Percentiles rank a stretch among this genome's conserved stretches.
Conservation (phyloP, 2,329 filamentous ascomycete species). For the Penicillium freii region DNA sequence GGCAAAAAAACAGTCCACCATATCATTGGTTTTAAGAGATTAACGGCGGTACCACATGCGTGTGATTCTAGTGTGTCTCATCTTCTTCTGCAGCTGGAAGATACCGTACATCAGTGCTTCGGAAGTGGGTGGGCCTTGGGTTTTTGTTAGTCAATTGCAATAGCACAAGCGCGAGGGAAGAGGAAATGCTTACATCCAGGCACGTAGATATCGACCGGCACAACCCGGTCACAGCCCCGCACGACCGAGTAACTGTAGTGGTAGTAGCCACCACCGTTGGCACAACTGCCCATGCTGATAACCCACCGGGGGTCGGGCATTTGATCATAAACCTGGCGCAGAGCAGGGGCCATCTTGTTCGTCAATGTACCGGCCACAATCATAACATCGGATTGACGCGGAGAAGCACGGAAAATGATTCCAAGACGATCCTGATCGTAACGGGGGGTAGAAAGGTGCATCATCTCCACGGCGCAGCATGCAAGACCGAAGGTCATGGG, state of each 20-base stretch:
- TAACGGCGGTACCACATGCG: constrained; percentile 59
- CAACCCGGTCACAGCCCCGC: constrained; percentile 73
- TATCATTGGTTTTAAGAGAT: constrained; percentile 6
- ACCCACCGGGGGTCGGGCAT: constrained; percentile 95
- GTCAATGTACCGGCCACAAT: constrained; percentile 86
- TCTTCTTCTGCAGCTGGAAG: constrained; percentile 78
- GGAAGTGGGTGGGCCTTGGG: constrained; percentile 51
- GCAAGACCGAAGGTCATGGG: constrained; percentile 90
- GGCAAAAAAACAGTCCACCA: constrained; percentile 11
- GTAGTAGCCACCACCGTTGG: constrained; percentile 84
- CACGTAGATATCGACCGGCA: constrained; percentile 84
- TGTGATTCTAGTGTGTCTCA: constrained; percentile 59
- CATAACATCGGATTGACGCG: constrained; percentile 85
- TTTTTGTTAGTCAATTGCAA: constrained; percentile 12
- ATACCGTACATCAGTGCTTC: constrained; percentile 63
- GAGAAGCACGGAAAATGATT: constrained; percentile 84
- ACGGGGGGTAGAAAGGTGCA: constrained; percentile 85
- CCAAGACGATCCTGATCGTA: constrained; percentile 87
- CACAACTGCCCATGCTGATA: constrained; percentile 79
- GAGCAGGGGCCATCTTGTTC: constrained; percentile 89
- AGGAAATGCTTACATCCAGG: constrained; percentile 65
- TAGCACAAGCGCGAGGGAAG: background rate
- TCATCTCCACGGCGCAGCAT: constrained; percentile 91
- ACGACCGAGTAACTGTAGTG: constrained; percentile 82
- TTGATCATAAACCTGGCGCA: constrained; percentile 88